Base-by-base conservation (phyloP, 2,329 filamentous ascomycete species). In the Teratosphaeria viscida region DNA sequence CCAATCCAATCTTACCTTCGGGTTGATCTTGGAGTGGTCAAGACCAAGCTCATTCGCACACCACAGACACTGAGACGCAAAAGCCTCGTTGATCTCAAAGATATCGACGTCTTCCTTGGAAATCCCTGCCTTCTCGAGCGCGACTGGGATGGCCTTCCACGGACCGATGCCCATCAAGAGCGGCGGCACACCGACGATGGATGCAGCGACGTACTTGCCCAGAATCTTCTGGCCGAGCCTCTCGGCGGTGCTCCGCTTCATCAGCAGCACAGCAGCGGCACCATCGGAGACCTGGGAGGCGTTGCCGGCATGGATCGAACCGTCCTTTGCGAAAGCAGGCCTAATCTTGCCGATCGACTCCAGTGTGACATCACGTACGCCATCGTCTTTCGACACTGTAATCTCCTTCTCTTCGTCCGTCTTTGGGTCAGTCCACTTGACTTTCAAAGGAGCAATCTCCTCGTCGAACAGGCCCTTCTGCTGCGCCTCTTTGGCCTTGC, bases 1-100 rank as follows among this genome's bases (percentile, higher is more conserved):
- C 92, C 3, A 3, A 74, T 96, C 96, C 1, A 43, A 92, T 92
- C 64, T 92, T 92, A 65, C 92, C 94, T 82, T 96, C 69, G 92
- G 92, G 79, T 97, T 97, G 72, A 99, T 85, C 83, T 96, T 97
- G 65, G 89, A 86, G 62, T 81, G 72, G 57, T 90, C 88, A 32
- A 99, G 77, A 53, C 87, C 87, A 26, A 99, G 83, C 80, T 96
- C 86, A 70, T 94, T 89, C 64, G 89, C 85, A 75, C 91, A 96
- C 88, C 89, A 97, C 66, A 97, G 76, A 76, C 90, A 96, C 82
- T 97, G 92, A 64, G 85, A 89, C 35, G 94, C 94, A 75, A 99
- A 99, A 1, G 94, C 94, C 83, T 99, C 94, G 80, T 99, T 99
- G 82, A 99, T 96, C 83, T 99, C 94, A 71, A 84, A 97, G 71